Evolutionary conservation across 345 rosid species (phyloP).

Genomic region (Populus nigra): DNA sequence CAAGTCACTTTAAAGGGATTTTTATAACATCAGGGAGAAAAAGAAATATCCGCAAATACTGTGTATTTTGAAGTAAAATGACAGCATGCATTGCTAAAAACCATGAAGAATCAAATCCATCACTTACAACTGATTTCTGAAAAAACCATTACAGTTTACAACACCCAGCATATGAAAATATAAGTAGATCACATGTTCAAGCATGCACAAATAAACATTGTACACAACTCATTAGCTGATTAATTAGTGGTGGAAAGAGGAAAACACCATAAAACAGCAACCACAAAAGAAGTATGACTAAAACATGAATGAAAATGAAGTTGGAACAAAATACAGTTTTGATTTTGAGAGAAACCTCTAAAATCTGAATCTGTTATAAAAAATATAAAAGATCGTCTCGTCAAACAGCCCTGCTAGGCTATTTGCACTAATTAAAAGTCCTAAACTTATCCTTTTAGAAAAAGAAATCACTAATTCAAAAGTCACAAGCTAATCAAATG

Average conservation of each 20-base stretch:
- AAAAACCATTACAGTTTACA: neutral
- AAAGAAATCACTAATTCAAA: neutral
- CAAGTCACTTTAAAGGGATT: neutral
- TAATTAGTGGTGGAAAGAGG: neutral
- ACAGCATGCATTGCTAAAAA: neutral
- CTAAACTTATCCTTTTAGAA: neutral
- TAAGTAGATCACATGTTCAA: neutral
- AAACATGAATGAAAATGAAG: neutral
- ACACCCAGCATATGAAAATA: neutral
- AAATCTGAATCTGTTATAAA: neutral
- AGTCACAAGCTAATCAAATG: neutral
- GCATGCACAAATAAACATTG: neutral
- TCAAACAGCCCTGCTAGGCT: neutral
- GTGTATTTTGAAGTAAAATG: neutral
- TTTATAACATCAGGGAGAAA: neutral
- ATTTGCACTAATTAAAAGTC: neutral
- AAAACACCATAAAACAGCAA: neutral
- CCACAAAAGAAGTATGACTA: neutral
- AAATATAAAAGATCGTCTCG: neutral
- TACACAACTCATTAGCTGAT: neutral
- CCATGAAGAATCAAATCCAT: neutral
- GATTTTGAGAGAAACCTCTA: neutral
- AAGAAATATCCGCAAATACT: neutral
- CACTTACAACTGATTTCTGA: neutral
- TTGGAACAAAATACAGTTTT: neutral